Evolutionary conservation across 441 rosid genomes (phyloP), one percentile per base, ranked within the genome.

Genomic region (Biscutella laevigata): DNA sequence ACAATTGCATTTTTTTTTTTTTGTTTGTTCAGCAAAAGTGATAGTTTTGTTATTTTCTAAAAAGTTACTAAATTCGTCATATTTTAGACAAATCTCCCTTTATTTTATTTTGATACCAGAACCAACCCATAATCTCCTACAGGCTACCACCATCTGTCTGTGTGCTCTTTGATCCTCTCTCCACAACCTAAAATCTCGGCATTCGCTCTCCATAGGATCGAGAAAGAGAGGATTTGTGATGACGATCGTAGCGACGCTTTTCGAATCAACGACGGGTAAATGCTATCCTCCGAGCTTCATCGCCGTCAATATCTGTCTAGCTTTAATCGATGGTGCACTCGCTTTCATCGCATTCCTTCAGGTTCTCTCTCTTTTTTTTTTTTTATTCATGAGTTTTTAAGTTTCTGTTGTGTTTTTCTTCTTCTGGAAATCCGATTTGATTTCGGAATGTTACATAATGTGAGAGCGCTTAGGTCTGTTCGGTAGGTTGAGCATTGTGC

Each of bases 291-390:
- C 58, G 30, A 56, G 60, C 51, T 53, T 71, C 53, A 50, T 71
- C 61, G 33, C 54, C 58, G 70, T 59, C 49, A 65, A 71, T 71
- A 59, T 66, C 47, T 57, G 64, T 36, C 36, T 74, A 24, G 62
- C 71, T 58, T 59, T 54, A 38, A 46, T 74, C 57, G 69, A 71
- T 57, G 72, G 51, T 47, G 53, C 63, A 26, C 76, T 74, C 26
- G 71, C 69, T 15, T 21, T 69, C 62, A 57, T 74, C 53, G 76
- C 76, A 52, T 68, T 71, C 58, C 55, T 61, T 68, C 78, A 74
- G 73, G 78, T 74, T 36, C 28, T 7, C 3, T 36, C 7, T 11
- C 5, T 12, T 1, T 34, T 34, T 3, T 34, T 33, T 5, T 26
- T n/a, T n/a, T n/a, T n/a, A n/a, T n/a, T n/a, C n/a, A n/a, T n/a